Conservation (phyloP, 257 asterid species). For the Echites panduratus region DNA sequence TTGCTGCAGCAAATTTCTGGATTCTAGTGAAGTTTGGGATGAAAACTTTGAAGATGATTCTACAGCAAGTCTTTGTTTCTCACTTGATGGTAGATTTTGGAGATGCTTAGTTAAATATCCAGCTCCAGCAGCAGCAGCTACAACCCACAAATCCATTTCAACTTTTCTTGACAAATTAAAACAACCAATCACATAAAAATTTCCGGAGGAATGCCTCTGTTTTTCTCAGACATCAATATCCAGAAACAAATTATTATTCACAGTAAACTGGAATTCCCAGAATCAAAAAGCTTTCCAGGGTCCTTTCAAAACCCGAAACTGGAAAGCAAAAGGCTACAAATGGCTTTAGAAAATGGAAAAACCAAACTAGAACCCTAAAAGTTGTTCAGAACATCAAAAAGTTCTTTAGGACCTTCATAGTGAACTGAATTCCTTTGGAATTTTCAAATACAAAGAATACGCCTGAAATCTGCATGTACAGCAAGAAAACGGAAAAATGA, state of each 20-base stretch:
- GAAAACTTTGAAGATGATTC: conserved; percentile 25
- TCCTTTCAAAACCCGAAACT: not conserved
- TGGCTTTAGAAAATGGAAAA: too few species aligned
- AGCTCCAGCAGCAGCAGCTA: conserved; percentile 86
- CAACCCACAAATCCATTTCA: conserved; percentile 63
- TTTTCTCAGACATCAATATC: not conserved
- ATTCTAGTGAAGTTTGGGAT: conserved; percentile 27
- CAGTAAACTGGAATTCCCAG: not conserved
- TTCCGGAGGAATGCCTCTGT: not conserved
- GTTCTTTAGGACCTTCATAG: not conserved
- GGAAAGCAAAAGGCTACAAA: not conserved
- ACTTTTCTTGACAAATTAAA: conserved; percentile 5
- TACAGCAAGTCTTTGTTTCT: conserved; percentile 26
- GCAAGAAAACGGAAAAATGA: not conserved
- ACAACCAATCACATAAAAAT: conserved; percentile 8
- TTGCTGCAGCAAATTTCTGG: conserved; percentile 53
- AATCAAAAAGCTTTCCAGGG: not conserved
- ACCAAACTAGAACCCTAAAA: too few species aligned
- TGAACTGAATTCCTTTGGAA: not conserved
- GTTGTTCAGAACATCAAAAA: not conserved
- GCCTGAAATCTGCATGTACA: not conserved
- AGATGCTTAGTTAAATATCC: conserved; percentile 57
- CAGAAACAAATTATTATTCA: not conserved
- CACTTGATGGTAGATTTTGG: conserved; percentile 40
- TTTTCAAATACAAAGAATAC: not conserved